phyloP scores from a whole-genome alignment of 179 eudicot species.

The Beta corolliflora region DNA sequence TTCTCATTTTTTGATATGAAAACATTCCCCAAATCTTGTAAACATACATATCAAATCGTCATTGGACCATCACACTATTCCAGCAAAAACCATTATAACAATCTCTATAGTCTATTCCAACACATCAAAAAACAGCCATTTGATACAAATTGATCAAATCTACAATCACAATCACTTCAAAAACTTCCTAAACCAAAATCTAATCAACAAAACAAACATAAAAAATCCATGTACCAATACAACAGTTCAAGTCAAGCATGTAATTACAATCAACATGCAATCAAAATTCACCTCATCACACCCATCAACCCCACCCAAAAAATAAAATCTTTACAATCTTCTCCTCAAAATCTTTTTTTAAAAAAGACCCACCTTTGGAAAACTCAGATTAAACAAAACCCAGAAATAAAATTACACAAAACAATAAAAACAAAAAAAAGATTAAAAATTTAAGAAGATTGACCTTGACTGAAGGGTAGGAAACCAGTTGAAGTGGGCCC shows the following conservation, averaged over 20 bases:
- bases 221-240: background rate
- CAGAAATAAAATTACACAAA: conserved; percentile 9
- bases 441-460: background rate
- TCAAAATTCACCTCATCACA: background rate
- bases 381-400: conserved; percentile 17
- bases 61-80: background rate
- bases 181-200: background rate
- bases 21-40: background rate
- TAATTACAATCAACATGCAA: conserved; percentile 31
- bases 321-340: background rate
- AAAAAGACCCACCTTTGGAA: conserved; percentile 16
- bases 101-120: background rate
- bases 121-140: background rate
- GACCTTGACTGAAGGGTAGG: conserved; percentile 74
- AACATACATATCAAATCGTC: conserved; percentile 13
- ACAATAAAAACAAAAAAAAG: background rate
- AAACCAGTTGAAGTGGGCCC: conserved; percentile 81
- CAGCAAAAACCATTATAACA: background rate
- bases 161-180: background rate
- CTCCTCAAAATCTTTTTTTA: conserved; percentile 1
- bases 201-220: background rate
- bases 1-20: background rate
- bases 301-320: background rate
- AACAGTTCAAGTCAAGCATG: conserved; percentile 2
- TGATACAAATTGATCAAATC: background rate